Base-by-base conservation (phyloP, 2,329 filamentous ascomycete genomes). In the Apiospora malaysiana region DNA sequence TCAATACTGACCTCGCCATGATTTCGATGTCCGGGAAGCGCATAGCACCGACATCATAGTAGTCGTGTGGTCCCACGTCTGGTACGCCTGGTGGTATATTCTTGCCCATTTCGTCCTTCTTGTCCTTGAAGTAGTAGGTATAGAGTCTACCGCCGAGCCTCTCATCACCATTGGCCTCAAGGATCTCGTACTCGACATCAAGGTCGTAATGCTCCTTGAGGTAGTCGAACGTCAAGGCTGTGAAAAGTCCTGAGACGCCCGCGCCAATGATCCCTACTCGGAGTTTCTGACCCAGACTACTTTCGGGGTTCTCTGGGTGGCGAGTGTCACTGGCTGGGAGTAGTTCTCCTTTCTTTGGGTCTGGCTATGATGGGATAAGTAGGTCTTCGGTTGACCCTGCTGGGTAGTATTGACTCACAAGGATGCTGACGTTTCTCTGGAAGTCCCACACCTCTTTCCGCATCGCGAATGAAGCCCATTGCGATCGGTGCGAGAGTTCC, bases 21-120 rank as follows among this genome's bases (percentile, higher is more conserved):
- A 75, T 69, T 0, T 69, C 68, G 8, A 69, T 76, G 0, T 76
- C 14, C 0, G 74, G 75, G 63, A 74, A 76, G 10, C 76, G 68
- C 75, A 78, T 76, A 10, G 69, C 75, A 16, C 75, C 76, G 12
- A 75, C 72, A 56, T 77, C 75, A 65, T 72, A 76, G 59, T 75
- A 77, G 69, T 78, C 73, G 14, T 76, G 71, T 6, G 56, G 56
- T 9, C 56, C 32, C 40, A 40, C 65, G 12, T 67, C 1, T 25
- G 65, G 65, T 18, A 32, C 32, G 32, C 32, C 32, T 32, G 32
- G 32, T 32, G 32, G 32, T 4, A 45, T 45, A 4, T 25, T 12
- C 6, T 46, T 45, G n/a, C 65, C 65, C 21, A 45, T 40, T 12
- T 18, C 21, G 40, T 67, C 65, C 27, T 47, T 67, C 3, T 27